Evolutionary conservation across 2,329 filamentous ascomycete genomes (phyloP).

Genomic region (Dactylellina leptospora): DNA sequence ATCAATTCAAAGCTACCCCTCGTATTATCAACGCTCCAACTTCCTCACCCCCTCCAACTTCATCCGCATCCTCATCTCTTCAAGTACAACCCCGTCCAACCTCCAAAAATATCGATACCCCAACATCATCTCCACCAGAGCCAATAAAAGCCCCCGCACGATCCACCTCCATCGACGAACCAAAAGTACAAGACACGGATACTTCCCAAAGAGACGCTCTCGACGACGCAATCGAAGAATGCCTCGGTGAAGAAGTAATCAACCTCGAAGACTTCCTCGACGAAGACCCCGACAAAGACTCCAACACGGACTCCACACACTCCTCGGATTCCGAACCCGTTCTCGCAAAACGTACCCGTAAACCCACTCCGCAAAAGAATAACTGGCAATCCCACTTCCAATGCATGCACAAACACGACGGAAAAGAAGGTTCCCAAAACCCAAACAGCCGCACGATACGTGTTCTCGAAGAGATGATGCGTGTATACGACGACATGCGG

Average conservation of each 20-base stretch:
- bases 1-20: conserved; percentile 11
- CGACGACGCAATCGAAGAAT: conserved; percentile 70
- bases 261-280: conserved; percentile 61
- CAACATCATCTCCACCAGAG: conserved; percentile 10
- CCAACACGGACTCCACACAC: conserved; percentile 57
- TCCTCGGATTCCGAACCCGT: conserved; percentile 7
- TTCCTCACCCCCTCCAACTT: not conserved
- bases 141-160: not conserved
- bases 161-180: not conserved
- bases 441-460: conserved; percentile 81
- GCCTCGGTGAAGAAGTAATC: conserved; percentile 60
- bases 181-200: not conserved
- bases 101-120: conserved; percentile 21
- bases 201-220: conserved; percentile 66
- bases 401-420: conserved; percentile 69
- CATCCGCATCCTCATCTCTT: conserved; percentile 23
- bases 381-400: conserved; percentile 56
- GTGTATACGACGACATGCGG: conserved; percentile 76
- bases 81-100: conserved; percentile 34
- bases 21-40: not conserved
- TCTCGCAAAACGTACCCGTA: conserved; percentile 54
- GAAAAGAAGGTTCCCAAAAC: conserved; percentile 64
- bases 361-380: conserved; percentile 56
- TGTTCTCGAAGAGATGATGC: conserved; percentile 74
- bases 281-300: conserved; percentile 55